Evolutionary conservation across 2,329 filamentous ascomycete species (phyloP).

Genomic region (Fusarium sp.): DNA sequence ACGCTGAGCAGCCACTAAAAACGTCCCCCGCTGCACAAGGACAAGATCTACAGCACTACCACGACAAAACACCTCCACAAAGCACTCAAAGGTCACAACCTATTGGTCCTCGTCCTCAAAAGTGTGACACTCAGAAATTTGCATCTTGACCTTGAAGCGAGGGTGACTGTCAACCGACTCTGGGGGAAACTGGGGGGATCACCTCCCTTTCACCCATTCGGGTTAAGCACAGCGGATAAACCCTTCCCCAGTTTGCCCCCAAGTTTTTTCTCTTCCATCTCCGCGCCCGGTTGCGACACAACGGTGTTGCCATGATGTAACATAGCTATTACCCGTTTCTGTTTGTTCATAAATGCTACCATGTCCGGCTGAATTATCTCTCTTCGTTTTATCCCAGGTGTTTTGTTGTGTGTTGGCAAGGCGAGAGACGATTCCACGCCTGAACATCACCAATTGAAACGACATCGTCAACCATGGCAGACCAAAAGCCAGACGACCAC

Average conservation of each 20-base stretch:
- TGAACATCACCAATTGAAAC: too few relatives aligned
- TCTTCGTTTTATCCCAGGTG: background rate
- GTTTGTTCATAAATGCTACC: slow-evolving; percentile 11
- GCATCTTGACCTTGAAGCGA: slow-evolving; percentile 15
- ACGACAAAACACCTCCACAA: slow-evolving; percentile 4
- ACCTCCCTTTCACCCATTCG: background rate
- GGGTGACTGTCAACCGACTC: slow-evolving; percentile 25
- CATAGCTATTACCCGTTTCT: background rate
- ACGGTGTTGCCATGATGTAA: slow-evolving; percentile 26
- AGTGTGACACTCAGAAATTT: slow-evolving; percentile 35
- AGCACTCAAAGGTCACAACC: background rate
- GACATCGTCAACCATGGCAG: slow-evolving; percentile 12
- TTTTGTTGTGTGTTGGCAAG: background rate
- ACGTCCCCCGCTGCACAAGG: slow-evolving; percentile 2
- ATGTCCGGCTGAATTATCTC: background rate
- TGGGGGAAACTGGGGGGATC: slow-evolving; percentile 7
- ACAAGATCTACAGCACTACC: slow-evolving; percentile 20
- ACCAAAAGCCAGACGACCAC: slow-evolving; percentile 34
- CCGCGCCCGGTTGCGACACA: slow-evolving; percentile 10
- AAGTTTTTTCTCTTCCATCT: slow-evolving; percentile 19
- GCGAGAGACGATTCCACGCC: too few relatives aligned
- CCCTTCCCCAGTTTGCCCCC: slow-evolving; percentile 15
- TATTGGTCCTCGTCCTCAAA: background rate
- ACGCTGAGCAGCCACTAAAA: background rate
- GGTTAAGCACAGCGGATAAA: slow-evolving; percentile 13